Base-by-base conservation (phyloP, 2,329 filamentous ascomycete species). In the Lomentospora prolificans region DNA sequence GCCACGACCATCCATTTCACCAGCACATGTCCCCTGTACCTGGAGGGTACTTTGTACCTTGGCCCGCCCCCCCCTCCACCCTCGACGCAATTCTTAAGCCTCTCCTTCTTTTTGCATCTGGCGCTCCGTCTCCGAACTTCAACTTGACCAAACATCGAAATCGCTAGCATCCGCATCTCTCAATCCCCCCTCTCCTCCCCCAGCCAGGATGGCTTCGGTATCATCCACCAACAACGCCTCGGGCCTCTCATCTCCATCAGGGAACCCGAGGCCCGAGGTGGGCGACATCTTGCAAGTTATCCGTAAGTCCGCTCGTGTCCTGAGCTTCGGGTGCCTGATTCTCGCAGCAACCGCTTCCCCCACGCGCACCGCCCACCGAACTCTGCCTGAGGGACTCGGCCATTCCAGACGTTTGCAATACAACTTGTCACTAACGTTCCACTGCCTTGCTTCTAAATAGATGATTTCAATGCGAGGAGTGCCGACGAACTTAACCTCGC, bases 381-480 rank as follows among this genome's bases (percentile, higher is more conserved):
- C 28, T 27, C 55, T 50, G 31, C 33, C 22, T 44, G 44, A 31
- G 33, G 46, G 8, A 55, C 54, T 54, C 44, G 50, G 33, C 57
- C n/a, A n/a, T n/a, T n/a, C n/a, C n/a, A n/a, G n/a, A n/a, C n/a
- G n/a, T 33, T 12, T 51, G 24, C n/a, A 9, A 24, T 4, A 25
- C 12, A 12, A 9, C 22, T 22, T 24, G 28, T 36, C n/a, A 17
- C 33, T 51, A n/a, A 51, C 48, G 10, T 50, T 54, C 22, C 59
- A 48, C 44, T 39, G n/a, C 30, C 46, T 46, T 41, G 57, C 36
- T 52, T 50, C 19, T 50, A 14, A 51, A 48, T 57, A 95, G 90
- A 99, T 72, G 90, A 96, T 72, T 97, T 99, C 69, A 77, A 85
- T 63, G 91, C 92, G 57, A 85, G 94, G 62, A 95, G 90, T 70